A percentile compares a stretch with the other conserved stretches of the same genome.
These are phyloP conservation scores for Flaveria sonorensis DNA, from an alignment of 129 eudicot genomes.

Conservation along the genomic window DNA sequence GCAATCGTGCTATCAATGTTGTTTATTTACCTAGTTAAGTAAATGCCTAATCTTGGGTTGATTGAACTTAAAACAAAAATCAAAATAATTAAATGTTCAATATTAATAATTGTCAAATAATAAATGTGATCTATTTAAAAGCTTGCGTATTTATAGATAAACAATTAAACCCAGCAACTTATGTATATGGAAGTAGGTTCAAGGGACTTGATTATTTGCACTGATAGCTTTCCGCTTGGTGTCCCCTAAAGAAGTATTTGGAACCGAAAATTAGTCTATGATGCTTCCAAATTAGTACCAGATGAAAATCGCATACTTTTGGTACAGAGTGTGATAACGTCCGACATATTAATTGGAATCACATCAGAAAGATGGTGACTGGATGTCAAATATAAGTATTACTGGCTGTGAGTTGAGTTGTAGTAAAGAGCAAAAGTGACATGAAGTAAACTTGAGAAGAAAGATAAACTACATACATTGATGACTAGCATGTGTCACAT, in stretches of 20 bases:
- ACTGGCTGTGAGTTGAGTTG: conserved; percentile 21
- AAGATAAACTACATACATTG: conserved; percentile 20
- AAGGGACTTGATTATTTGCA: background rate
- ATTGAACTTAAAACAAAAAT: background rate
- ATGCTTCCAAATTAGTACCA: no score
- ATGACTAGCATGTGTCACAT: conserved; percentile 40
- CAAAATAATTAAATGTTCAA: background rate
- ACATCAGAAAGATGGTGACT: conserved; percentile 27
- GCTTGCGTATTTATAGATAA: background rate
- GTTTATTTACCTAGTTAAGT: conserved; percentile 6
- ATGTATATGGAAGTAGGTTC: conserved; percentile 1
- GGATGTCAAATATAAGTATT: conserved; percentile 6
- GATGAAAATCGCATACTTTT: background rate
- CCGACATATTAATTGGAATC: conserved; percentile 12
- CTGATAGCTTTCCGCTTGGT: background rate
- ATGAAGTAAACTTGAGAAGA: conserved; percentile 30
- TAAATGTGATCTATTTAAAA: background rate
- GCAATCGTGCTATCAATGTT: background rate
- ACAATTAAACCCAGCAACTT: background rate
- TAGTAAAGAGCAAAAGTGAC: conserved; percentile 27
- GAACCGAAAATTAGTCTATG: no score
- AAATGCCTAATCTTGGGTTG: background rate
- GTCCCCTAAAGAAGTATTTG: no score
- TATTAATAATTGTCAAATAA: background rate
- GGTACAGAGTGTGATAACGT: background rate